Evolutionary conservation across 2,329 filamentous ascomycete species (phyloP), one percentile per base, ranked within the genome.

Genomic region (Diaporthe vexans): DNA sequence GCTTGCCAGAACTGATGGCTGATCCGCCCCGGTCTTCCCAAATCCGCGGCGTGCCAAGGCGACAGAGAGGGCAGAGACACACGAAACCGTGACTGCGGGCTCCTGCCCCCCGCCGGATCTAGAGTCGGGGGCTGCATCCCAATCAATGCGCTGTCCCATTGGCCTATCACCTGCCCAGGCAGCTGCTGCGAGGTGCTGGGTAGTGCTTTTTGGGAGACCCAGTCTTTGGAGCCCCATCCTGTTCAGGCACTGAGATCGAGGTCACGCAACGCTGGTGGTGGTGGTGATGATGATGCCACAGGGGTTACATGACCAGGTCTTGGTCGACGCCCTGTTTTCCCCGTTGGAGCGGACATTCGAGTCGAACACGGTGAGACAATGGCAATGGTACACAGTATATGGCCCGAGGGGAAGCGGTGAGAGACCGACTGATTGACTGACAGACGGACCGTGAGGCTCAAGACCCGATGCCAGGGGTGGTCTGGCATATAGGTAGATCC

Each of bases 61-160:
- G 3, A 40, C 37, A 40, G 37, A 40, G 11, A 37, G 35, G 13
- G 37, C 11, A 40, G 51, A 33, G 46, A 48, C 24, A 58, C 37
- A 40, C 26, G 26, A 48, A 54, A 54, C 59, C 70, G 70, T 63
- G 70, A 72, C 70, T 72, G 35, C 70, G 40, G 46, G n/a, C 29
- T 63, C 46, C 70, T 72, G 70, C 24, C 70, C 69, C 57, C 58
- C 46, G 51, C 70, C 54, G 48, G 70, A 52, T 72, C 70, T 46
- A 46, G 33, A 56, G 24, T 58, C 35, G 35, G 15, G 15, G 15
- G 68, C 61, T 74, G 72, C 68, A 72, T 65, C 48, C 56, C 73
- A 74, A 35, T 54, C 59, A 76, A 75, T 77, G 76, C 72, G 76
- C 75, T 76, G 74, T 65, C 76, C 76, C 74, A 76, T 76, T 76